phyloP scores from a whole-genome alignment of 495 filamentous ascomycete species.

The Achaetomiella virescens region DNA sequence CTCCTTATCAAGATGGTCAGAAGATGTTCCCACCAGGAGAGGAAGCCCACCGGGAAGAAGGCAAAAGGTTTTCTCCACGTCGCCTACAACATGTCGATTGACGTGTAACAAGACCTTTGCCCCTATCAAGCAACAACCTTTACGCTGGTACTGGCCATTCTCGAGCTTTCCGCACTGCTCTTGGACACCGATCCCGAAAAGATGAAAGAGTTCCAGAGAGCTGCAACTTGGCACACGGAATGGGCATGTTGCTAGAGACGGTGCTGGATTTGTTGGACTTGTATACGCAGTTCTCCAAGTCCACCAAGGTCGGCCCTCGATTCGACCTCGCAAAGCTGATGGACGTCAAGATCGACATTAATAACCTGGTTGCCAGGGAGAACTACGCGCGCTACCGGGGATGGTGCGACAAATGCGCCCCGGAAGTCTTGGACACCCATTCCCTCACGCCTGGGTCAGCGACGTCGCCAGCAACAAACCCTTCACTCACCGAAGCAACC shows the following conservation, averaged over 20 bases:
- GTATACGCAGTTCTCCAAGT: slow-evolving; percentile 67
- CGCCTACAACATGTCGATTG: slow-evolving; percentile 75
- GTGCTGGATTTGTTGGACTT: slow-evolving; percentile 82
- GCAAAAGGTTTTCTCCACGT: slow-evolving; percentile 48
- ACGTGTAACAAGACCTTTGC: slow-evolving; percentile 90
- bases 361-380: slow-evolving; percentile 56
- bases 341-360: slow-evolving; percentile 75
- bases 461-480: slow-evolving; percentile 35
- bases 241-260: slow-evolving; percentile 73
- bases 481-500: slow-evolving; percentile 26
- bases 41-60: slow-evolving; percentile 7
- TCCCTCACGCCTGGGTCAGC: slow-evolving; percentile 32
- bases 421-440: slow-evolving; percentile 27
- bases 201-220: slow-evolving; percentile 27
- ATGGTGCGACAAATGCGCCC: slow-evolving; percentile 39
- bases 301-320: slow-evolving; percentile 64
- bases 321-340: slow-evolving; percentile 72
- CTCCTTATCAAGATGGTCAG: slow-evolving; percentile 68
- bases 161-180: slow-evolving; percentile 72
- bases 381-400: slow-evolving; percentile 32
- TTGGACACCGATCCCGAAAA: slow-evolving; percentile 43
- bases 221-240: slow-evolving; percentile 50
- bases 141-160: slow-evolving; percentile 71
- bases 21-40: slow-evolving; percentile 35
- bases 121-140: slow-evolving; percentile 80